These are phyloP conservation scores for Silene coronaria DNA, from an alignment of 179 eudicot species.

Conservation along the genomic window DNA sequence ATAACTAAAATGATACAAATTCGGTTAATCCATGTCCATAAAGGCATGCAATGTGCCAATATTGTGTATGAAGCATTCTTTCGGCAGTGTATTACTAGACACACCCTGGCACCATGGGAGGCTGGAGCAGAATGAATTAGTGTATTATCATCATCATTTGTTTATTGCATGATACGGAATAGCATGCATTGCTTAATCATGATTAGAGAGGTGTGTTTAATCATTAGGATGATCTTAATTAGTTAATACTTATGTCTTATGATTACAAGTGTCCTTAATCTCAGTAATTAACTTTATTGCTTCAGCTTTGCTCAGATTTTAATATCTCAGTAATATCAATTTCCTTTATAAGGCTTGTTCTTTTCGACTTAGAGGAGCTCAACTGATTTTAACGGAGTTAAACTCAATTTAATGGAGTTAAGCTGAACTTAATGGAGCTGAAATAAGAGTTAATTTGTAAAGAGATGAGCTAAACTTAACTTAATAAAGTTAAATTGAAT, in stretches of 20 bases:
- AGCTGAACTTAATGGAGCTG: too few relatives aligned
- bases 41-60: neutral
- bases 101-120: constrained; percentile 19
- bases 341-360: too few relatives aligned
- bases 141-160: neutral
- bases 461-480: too few relatives aligned
- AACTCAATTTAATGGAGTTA: too few relatives aligned
- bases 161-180: neutral
- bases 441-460: too few relatives aligned
- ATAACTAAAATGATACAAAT: too few relatives aligned
- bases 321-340: too few relatives aligned
- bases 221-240: constrained; percentile 10
- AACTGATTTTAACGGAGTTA: too few relatives aligned
- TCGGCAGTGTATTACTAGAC: constrained; percentile 25
- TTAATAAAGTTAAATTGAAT: too few relatives aligned
- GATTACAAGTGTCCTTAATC: too few relatives aligned
- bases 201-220: constrained; percentile 24
- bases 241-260: too few relatives aligned
- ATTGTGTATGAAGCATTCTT: constrained; percentile 20
- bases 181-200: constrained; percentile 24
- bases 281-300: neutral
- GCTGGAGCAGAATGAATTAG: neutral
- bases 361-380: too few relatives aligned
- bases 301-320: neutral
- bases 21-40: neutral